Percentiles rank a stretch among this genome's conserved stretches.
Conservation (phyloP, 1,284 basidiomycete genomes). For the Salmacisia buchloeana region DNA sequence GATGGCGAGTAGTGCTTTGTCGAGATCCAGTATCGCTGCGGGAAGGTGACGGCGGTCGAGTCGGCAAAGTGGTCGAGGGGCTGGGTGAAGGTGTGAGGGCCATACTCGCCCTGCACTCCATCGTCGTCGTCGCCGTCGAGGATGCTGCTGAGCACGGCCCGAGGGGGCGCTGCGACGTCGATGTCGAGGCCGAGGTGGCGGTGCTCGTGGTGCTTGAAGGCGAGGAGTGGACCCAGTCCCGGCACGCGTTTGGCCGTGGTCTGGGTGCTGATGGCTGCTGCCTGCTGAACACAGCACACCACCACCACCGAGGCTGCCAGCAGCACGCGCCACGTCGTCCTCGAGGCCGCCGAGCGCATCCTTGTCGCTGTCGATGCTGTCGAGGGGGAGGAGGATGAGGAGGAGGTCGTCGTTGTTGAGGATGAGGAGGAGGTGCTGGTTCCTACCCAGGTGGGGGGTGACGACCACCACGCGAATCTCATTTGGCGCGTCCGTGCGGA, state of each 20-base stretch:
- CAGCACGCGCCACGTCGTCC: too few relatives aligned
- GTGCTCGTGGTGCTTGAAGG: neutral
- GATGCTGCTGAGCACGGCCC: neutral
- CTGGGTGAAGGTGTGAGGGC: slow-evolving; percentile 64
- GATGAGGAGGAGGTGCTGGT: too few relatives aligned
- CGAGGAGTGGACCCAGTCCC: neutral
- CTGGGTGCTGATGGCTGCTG: neutral
- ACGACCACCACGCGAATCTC: too few relatives aligned
- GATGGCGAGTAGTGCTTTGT: slow-evolving; percentile 73
- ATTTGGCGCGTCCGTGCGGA: too few relatives aligned
- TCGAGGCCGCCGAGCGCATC: too few relatives aligned
- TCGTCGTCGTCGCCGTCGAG: neutral
- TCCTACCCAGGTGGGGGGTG: too few relatives aligned
- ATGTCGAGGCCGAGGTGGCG: neutral
- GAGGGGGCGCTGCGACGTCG: neutral
- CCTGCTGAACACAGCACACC: neutral
- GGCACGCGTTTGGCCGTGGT: neutral
- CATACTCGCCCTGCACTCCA: neutral
- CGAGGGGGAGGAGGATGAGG: too few relatives aligned
- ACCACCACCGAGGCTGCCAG: too few relatives aligned
- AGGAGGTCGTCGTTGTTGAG: too few relatives aligned
- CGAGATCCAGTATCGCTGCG: slow-evolving; percentile 74
- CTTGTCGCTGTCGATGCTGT: too few relatives aligned
- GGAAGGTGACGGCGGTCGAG: slow-evolving; percentile 53
- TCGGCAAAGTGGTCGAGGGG: slow-evolving; percentile 67